Conservation (phyloP, 371 early-diverging fungal species). For the Polyrhizophydium stewartii region DNA sequence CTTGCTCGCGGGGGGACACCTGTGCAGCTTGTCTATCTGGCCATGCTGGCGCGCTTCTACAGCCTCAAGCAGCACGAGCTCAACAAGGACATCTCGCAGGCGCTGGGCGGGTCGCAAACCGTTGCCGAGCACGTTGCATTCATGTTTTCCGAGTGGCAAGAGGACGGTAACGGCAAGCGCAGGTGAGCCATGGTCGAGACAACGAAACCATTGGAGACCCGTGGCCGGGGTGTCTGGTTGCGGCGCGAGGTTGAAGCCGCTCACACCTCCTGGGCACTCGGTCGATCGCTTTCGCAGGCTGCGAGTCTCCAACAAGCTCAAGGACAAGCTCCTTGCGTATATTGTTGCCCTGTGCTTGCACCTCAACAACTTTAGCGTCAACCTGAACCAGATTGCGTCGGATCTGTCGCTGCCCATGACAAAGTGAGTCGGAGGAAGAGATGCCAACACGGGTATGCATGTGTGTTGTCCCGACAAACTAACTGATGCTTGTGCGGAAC, state of each 20-base stretch:
- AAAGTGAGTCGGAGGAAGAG: constrained; percentile 6
- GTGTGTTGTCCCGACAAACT: too few species aligned
- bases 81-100: constrained; percentile 21
- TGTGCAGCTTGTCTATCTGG: constrained; percentile 62
- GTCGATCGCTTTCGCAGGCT: too few species aligned
- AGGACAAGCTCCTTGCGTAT: constrained; percentile 75
- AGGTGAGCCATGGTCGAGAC: too few species aligned
- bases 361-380: constrained; percentile 63
- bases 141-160: constrained; percentile 60
- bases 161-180: constrained; percentile 13
- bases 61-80: constrained; percentile 45
- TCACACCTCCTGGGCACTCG: too few species aligned
- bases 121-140: constrained; percentile 60
- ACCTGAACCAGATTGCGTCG: constrained; percentile 54
- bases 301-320: constrained; percentile 61
- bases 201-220: too few species aligned
- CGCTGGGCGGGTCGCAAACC: constrained; percentile 52
- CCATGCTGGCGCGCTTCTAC: constrained; percentile 66
- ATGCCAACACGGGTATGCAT: neutral
- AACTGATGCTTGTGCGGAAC: too few species aligned
- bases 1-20: neutral
- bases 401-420: constrained; percentile 47
- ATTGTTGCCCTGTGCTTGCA: constrained; percentile 66
- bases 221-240: too few species aligned
- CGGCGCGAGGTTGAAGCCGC: too few species aligned